These are phyloP conservation scores for Perilla frutescens DNA, from an alignment of 257 asterid species.

Conservation along the genomic window DNA sequence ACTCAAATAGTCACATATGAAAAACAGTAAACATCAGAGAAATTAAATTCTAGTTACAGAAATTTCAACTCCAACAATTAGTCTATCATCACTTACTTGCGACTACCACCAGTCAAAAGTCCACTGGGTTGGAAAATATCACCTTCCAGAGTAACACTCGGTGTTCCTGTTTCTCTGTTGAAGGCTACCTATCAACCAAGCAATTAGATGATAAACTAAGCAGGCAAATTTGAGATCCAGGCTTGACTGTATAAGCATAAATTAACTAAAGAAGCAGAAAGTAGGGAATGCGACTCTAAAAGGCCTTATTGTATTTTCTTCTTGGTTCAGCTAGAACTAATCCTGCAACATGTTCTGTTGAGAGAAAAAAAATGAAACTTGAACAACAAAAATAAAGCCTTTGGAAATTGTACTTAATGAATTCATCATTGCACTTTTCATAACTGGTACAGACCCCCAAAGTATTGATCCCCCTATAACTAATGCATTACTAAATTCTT, in stretches of 20 bases:
- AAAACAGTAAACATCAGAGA: slow-evolving; percentile 12
- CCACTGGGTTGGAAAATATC: slow-evolving; percentile 97
- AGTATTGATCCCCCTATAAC: neutral
- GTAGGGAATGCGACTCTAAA: slow-evolving; percentile 12
- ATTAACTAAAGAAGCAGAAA: slow-evolving; percentile 1
- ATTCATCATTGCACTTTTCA: neutral
- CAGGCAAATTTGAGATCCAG: slow-evolving; percentile 3
- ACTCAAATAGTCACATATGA: slow-evolving; percentile 14
- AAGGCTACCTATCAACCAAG: slow-evolving; percentile 74
- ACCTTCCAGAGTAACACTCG: slow-evolving; percentile 86
- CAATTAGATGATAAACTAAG: slow-evolving; percentile 23
- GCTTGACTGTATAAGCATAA: neutral
- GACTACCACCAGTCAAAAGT: slow-evolving; percentile 97
- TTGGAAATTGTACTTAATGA: neutral
- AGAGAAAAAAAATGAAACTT: neutral
- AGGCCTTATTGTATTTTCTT: neutral
- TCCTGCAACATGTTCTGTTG: slow-evolving; percentile 1
- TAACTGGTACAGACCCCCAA: neutral
- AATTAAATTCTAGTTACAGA: neutral
- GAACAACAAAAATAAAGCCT: neutral
- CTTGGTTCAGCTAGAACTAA: slow-evolving; percentile 20
- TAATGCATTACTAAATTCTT: slow-evolving; percentile 4
- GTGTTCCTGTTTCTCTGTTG: slow-evolving; percentile 63
- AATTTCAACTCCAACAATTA: slow-evolving; percentile 32
- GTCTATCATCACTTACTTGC: slow-evolving; percentile 61